Conservation (phyloP, 2,329 filamentous ascomycete species). For the Nothophaeocryptopus gaeumannii region DNA sequence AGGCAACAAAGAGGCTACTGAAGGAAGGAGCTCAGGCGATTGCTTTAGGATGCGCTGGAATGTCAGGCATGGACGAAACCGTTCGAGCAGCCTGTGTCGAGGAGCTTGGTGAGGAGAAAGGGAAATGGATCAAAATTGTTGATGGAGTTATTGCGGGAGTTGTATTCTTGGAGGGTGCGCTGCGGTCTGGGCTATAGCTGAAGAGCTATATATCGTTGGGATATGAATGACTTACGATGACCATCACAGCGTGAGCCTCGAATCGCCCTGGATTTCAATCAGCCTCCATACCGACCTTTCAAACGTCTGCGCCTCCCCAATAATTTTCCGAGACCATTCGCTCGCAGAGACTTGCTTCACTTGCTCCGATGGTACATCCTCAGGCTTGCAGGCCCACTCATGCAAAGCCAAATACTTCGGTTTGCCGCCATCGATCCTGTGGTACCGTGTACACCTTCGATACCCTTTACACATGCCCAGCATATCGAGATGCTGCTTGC, state of each 20-base stretch:
- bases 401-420: conserved; percentile 25
- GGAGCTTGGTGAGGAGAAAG: conserved; percentile 52
- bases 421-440: conserved; percentile 12
- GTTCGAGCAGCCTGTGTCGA: conserved; percentile 15
- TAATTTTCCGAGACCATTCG: conserved; percentile 28
- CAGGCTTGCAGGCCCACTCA: conserved; percentile 23
- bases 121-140: conserved; percentile 63
- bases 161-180: conserved; percentile 56
- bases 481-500: conserved; percentile 29
- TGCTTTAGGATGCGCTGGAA: conserved; percentile 84
- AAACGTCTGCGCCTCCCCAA: conserved; percentile 18
- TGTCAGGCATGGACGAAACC: conserved; percentile 70
- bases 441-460: conserved; percentile 25
- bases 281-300: conserved; percentile 23
- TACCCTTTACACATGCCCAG: conserved; percentile 24
- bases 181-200: conserved; percentile 19
- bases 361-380: conserved; percentile 23
- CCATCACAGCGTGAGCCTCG: conserved; percentile 8
- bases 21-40: conserved; percentile 51
- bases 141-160: conserved; percentile 76
- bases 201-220: no score
- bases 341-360: conserved; percentile 20
- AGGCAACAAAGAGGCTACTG: conserved; percentile 67
- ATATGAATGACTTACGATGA: no score
- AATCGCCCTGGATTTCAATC: conserved; percentile 16